Conservation (phyloP, 1,284 basidiomycete species). For the Sporisorium reilianum region DNA sequence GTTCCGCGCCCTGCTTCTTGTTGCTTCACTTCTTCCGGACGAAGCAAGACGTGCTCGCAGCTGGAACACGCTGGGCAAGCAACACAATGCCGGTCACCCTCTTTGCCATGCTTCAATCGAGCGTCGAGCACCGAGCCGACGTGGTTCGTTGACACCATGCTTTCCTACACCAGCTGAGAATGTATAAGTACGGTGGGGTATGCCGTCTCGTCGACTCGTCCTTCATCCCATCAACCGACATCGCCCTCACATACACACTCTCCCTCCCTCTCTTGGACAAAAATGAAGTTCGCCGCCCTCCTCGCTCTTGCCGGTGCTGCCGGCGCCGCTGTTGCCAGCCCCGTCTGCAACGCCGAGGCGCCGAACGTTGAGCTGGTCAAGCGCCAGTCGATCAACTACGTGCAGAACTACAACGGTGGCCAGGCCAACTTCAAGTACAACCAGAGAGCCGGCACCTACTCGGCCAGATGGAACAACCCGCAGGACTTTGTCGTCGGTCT, state of each 20-base stretch:
- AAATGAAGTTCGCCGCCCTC: conserved; percentile 24
- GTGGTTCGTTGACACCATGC: too few relatives aligned
- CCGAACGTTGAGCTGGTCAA: conserved; percentile 14
- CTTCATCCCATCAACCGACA: background rate
- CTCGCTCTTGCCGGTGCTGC: conserved; percentile 19
- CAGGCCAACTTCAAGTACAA: conserved; percentile 36
- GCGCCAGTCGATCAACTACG: conserved; percentile 41
- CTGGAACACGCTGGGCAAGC: background rate
- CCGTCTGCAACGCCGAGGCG: conserved; percentile 6
- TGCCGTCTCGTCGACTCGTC: background rate
- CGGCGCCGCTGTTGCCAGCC: conserved; percentile 22
- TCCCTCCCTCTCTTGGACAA: background rate
- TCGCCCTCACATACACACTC: background rate
- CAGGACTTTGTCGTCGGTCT: conserved; percentile 39
- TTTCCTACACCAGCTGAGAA: background rate
- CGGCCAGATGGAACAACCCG: conserved; percentile 32
- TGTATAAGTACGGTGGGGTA: background rate
- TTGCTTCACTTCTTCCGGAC: background rate
- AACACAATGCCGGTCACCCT: background rate
- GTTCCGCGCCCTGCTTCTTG: background rate
- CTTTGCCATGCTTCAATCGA: background rate
- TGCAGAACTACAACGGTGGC: conserved; percentile 42
- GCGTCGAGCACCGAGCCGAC: background rate
- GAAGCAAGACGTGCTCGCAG: background rate
- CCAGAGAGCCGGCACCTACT: conserved; percentile 26